Base-by-base conservation (phyloP, 1,284 basidiomycete species). In the Tranzscheliella williamsii region DNA sequence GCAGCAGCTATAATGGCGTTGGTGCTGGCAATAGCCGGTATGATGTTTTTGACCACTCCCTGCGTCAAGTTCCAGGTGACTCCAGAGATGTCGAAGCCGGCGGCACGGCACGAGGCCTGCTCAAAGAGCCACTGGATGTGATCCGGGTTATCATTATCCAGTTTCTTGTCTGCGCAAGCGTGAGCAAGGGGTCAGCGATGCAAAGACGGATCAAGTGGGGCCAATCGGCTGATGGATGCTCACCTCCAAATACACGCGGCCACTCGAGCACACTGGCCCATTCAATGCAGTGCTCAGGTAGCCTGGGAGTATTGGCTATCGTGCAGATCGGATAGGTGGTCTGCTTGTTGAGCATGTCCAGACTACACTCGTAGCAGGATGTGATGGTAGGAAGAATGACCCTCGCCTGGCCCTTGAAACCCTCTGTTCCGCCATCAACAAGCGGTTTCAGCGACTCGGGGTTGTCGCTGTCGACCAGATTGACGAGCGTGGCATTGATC, bases 181-280 rank as follows among this genome's bases (percentile, higher is more conserved):
- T 20, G 22, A 11, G 16, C 1, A 9, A 11, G 4, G 30, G 13
- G 20, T 34, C n/a, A 27, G 8, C 21, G 17, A n/a, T n/a, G n/a
- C n/a, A n/a, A n/a, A n/a, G n/a, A n/a, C n/a, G 24, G 21, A 17
- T 13, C 17, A 18, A 15, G 12, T 17, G 12, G 18, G 38, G 24
- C 26, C 18, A n/a, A 17, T 33, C 15, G 27, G 9, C n/a, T 29
- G 27, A 11, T 11, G 11, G 27, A 29, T 29, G 7, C 81, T 47
- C 46, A 91, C 91, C 90, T 78, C 88, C 89, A 69, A 89, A 87
- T 1, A 91, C 85, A 26, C 86, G 85, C 4, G 94, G 94, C 95
- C 95, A 99, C 79, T 99, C 93, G 26, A 99, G 82, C n/a, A 98
- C 93, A 37, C 90, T 93, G 0, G 95, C 95, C 94, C 95, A 99